phyloP scores from a whole-genome alignment of 2,329 filamentous ascomycete genomes.

The Diaporthe ampelina region DNA sequence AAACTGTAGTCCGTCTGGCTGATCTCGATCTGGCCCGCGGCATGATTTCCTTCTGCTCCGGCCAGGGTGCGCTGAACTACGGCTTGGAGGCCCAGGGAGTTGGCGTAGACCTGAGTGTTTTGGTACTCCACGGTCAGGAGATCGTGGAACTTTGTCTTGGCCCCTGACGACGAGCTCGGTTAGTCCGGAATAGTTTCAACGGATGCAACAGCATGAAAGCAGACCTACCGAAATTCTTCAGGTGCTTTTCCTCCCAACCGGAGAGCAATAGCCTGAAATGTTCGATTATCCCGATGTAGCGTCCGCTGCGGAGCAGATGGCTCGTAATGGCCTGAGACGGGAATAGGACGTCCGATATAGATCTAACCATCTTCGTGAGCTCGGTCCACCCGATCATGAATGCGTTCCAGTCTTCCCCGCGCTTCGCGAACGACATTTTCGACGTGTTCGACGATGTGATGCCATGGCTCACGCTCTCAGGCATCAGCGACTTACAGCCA shows the following conservation, averaged over 20 bases:
- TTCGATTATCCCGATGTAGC: slow-evolving; percentile 4
- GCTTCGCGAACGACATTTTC: neutral
- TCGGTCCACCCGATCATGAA: neutral
- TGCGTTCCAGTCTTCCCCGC: neutral
- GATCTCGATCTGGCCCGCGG: slow-evolving; percentile 3
- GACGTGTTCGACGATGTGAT: neutral
- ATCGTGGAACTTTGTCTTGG: neutral
- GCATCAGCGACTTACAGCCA: slow-evolving; percentile 12
- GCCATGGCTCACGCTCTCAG: neutral
- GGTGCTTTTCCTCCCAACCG: neutral
- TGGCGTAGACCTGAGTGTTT: slow-evolving; percentile 4
- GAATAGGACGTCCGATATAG: neutral
- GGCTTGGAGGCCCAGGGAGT: neutral
- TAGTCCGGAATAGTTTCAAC: neutral
- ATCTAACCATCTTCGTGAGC: slow-evolving; percentile 4
- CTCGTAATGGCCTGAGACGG: neutral
- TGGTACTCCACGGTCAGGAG: neutral
- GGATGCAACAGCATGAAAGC: neutral
- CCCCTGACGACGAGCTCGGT: neutral
- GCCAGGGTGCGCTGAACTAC: neutral
- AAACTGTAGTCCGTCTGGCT: slow-evolving; percentile 1
- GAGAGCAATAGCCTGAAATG: neutral
- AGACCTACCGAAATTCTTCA: neutral
- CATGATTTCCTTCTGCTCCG: neutral
- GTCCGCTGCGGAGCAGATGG: slow-evolving; percentile 4